Evolutionary conservation across 2,329 filamentous ascomycete species (phyloP).

Genomic region (Chalara sp.): DNA sequence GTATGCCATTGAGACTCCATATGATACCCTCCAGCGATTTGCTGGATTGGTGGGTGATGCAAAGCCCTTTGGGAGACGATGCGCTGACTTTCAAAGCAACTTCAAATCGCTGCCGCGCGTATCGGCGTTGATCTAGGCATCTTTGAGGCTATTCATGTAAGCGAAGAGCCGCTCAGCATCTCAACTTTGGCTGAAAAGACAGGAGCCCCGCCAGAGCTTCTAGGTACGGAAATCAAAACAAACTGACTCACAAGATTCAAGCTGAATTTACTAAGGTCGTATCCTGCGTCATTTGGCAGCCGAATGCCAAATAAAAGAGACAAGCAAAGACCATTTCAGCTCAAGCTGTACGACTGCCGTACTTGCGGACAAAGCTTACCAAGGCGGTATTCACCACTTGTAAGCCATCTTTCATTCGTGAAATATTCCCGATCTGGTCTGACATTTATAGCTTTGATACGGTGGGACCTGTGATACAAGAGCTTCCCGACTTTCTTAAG

Average conservation of each 20-base stretch:
- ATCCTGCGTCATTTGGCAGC: too few relatives aligned
- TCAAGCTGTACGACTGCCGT: conserved; percentile 22
- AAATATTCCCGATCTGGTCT: neutral
- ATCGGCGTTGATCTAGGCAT: conserved; percentile 12
- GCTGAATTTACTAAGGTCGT: conserved; percentile 26
- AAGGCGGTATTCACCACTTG: conserved; percentile 22
- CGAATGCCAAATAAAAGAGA: too few relatives aligned
- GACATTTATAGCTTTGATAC: conserved; percentile 14
- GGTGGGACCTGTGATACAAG: conserved; percentile 19
- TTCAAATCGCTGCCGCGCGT: conserved; percentile 1
- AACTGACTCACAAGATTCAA: too few relatives aligned
- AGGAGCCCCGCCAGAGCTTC: conserved; percentile 22
- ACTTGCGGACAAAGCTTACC: conserved; percentile 22
- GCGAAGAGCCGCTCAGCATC: conserved; percentile 10
- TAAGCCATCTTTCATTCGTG: neutral
- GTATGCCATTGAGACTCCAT: neutral
- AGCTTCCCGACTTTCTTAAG: conserved; percentile 25
- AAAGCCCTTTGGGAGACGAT: too few relatives aligned
- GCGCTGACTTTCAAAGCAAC: too few relatives aligned
- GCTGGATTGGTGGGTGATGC: too few relatives aligned
- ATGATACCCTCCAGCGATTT: too few relatives aligned
- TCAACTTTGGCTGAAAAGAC: conserved; percentile 18
- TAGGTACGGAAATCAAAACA: too few relatives aligned
- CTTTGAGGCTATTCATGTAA: conserved; percentile 14
- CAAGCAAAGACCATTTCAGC: too few relatives aligned